Percentiles rank a stretch among this genome's conserved stretches.
These are phyloP conservation scores for Calonectria leucothoes DNA, from an alignment of 2,329 filamentous ascomycete genomes.

Conservation along the genomic window DNA sequence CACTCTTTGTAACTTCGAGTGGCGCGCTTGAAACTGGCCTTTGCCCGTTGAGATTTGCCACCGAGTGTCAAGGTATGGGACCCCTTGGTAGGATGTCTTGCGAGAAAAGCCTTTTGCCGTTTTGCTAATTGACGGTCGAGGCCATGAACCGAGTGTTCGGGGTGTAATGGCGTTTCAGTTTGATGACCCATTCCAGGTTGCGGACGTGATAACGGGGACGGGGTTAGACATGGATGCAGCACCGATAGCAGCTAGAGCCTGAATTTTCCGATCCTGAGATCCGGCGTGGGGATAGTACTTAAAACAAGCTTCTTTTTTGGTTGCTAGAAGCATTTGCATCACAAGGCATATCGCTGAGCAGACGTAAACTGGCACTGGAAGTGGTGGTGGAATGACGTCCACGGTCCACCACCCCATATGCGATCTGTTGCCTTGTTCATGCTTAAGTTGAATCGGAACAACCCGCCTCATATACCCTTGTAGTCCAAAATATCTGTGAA, in stretches of 20 bases:
- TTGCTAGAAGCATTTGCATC: neutral
- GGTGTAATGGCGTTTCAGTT: slow-evolving; percentile 13
- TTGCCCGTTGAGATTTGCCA: neutral
- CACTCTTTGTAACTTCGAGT: neutral
- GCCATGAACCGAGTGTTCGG: neutral
- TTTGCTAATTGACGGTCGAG: neutral
- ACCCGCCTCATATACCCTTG: neutral
- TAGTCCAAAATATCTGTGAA: neutral
- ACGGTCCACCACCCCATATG: neutral
- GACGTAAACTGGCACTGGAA: neutral
- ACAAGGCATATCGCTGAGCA: neutral
- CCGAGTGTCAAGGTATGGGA: neutral
- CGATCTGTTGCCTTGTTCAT: neutral
- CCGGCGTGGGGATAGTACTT: neutral
- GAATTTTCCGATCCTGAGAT: neutral
- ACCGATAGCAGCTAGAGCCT: neutral
- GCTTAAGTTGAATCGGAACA: neutral
- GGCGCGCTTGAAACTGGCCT: neutral
- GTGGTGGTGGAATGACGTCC: neutral
- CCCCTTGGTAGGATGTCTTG: neutral
- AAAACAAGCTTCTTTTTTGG: neutral
- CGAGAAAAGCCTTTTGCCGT: neutral
- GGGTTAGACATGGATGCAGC: slow-evolving; percentile 10
- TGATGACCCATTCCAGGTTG: neutral
- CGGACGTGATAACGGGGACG: neutral